phyloP scores from a whole-genome alignment of 2,329 filamentous ascomycete genomes.

The Emmonsia crescens region DNA sequence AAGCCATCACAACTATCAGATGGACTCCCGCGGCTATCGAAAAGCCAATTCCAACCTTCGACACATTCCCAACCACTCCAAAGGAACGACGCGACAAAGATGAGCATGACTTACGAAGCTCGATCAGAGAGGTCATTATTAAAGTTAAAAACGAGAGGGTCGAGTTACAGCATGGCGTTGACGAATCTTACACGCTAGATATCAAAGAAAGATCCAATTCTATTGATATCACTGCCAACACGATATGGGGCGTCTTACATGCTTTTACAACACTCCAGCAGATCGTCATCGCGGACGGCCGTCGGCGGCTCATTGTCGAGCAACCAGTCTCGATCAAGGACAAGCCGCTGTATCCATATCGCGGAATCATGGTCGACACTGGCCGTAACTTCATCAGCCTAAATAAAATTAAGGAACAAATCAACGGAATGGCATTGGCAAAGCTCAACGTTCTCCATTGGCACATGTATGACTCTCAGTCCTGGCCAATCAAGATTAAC shows the following conservation, averaged over 20 bases:
- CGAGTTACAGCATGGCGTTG: constrained; percentile 45
- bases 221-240: constrained; percentile 40
- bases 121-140: constrained; percentile 37
- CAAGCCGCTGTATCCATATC: constrained; percentile 42
- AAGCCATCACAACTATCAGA: constrained; percentile 38
- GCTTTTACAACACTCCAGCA: constrained; percentile 49
- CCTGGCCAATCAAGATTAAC: constrained; percentile 43
- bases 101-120: constrained; percentile 11
- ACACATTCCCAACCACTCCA: constrained; percentile 38
- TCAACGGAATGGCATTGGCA: constrained; percentile 44
- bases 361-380: constrained; percentile 46
- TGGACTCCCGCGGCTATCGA: constrained; percentile 46
- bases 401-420: constrained; percentile 43
- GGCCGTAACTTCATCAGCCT: constrained; percentile 45
- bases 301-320: constrained; percentile 39
- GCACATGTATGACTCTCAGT: constrained; percentile 47
- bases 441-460: constrained; percentile 50
- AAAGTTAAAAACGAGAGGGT: constrained; percentile 36
- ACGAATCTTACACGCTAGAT: constrained; percentile 46
- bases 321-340: constrained; percentile 44
- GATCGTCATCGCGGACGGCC: constrained; percentile 40
- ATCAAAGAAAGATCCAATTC: constrained; percentile 30
- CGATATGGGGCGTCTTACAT: constrained; percentile 45
- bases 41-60: constrained; percentile 40
- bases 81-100: constrained; percentile 23